Conservation (phyloP, 2,329 filamentous ascomycete species). For the Alternaria rosae region DNA sequence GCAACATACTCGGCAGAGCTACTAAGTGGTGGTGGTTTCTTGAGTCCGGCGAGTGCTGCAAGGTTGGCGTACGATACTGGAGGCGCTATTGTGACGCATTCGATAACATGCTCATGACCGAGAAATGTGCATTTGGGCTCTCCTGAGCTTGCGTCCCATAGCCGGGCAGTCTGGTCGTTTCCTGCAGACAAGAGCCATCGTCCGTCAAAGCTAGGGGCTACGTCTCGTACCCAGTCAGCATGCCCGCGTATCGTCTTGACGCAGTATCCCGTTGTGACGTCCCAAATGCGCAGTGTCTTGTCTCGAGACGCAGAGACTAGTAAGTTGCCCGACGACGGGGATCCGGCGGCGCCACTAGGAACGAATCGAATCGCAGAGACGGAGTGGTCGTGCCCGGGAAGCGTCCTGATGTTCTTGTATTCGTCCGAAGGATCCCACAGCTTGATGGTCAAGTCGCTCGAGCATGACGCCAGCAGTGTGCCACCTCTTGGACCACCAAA, state of each 20-base stretch:
- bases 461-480: slow-evolving; percentile 82
- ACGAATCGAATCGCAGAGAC: slow-evolving; percentile 90
- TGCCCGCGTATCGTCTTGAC: slow-evolving; percentile 89
- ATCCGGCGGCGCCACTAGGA: slow-evolving; percentile 79
- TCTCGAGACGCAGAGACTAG: slow-evolving; percentile 88
- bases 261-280: slow-evolving; percentile 91
- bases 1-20: slow-evolving; percentile 88
- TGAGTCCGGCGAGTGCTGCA: slow-evolving; percentile 78
- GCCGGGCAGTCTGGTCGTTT: slow-evolving; percentile 78
- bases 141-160: slow-evolving; percentile 82
- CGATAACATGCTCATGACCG: slow-evolving; percentile 85
- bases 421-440: slow-evolving; percentile 92
- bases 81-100: slow-evolving; percentile 88
- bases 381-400: slow-evolving; percentile 91
- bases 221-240: slow-evolving; percentile 88
- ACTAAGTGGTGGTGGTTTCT: slow-evolving; percentile 76
- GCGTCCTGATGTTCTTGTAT: slow-evolving; percentile 92
- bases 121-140: slow-evolving; percentile 82
- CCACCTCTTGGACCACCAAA: slow-evolving; percentile 85
- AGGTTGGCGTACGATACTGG: slow-evolving; percentile 79
- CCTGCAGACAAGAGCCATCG: slow-evolving; percentile 83
- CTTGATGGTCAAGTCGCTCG: slow-evolving; percentile 90
- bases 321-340: slow-evolving; percentile 81
- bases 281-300: slow-evolving; percentile 86
- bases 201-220: slow-evolving; percentile 82